These are phyloP conservation scores for Salix exigua DNA, from an alignment of 345 rosid species.

Conservation along the genomic window DNA sequence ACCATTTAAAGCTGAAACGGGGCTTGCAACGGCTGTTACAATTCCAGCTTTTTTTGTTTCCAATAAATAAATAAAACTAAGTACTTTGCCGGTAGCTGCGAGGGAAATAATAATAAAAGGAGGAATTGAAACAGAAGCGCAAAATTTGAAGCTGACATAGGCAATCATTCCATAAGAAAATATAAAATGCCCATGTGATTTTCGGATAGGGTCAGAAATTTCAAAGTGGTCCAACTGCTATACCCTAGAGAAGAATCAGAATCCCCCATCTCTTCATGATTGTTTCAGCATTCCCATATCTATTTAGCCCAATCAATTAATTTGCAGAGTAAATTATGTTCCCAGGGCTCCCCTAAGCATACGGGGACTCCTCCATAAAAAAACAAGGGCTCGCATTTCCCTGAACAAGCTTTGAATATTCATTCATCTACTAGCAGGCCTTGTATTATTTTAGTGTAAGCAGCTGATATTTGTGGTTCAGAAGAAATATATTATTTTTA, in stretches of 20 bases:
- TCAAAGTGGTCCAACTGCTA: constrained; percentile 32
- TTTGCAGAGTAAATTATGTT: neutral
- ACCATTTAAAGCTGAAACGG: neutral
- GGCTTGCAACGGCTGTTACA: neutral
- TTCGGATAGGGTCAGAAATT: constrained; percentile 6
- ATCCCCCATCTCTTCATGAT: constrained; percentile 36
- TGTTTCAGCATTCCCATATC: constrained; percentile 32
- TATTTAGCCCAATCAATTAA: constrained; percentile 26
- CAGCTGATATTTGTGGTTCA: too few relatives aligned
- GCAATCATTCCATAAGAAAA: neutral
- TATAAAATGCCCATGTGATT: constrained; percentile 17
- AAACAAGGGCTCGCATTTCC: constrained; percentile 15
- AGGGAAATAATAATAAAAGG: neutral
- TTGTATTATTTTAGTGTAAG: too few relatives aligned
- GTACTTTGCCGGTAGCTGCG: neutral
- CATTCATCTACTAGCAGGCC: neutral
- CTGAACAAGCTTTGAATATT: constrained; percentile 15
- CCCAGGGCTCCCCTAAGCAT: constrained; percentile 5
- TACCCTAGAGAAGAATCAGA: constrained; percentile 39
- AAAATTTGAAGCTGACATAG: constrained; percentile 1
- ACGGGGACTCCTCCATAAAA: constrained; percentile 4
- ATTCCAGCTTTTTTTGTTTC: neutral
- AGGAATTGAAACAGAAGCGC: neutral
- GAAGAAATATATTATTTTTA: too few relatives aligned
- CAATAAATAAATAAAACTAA: neutral